These are phyloP conservation scores for Backusella circina DNA, from an alignment of 192 early-diverging fungal genomes.

Conservation along the genomic window DNA sequence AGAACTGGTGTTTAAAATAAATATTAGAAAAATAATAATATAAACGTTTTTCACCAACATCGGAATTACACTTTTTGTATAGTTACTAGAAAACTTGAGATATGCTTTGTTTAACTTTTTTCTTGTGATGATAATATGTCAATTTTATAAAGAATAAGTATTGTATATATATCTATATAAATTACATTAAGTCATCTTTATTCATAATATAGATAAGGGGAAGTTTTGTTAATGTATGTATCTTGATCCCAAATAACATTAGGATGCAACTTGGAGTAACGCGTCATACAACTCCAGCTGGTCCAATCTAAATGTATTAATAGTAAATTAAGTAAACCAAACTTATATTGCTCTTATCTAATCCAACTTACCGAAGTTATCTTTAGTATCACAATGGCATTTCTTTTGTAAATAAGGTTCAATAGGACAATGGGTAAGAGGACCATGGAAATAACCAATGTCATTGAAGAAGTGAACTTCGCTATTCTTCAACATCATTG, in stretches of 20 bases:
- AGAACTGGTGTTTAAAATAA: neutral
- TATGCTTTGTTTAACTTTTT: neutral
- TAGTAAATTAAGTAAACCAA: neutral
- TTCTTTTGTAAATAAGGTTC: conserved; percentile 7
- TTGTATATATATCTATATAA: neutral
- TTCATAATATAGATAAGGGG: neutral
- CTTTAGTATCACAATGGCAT: conserved; percentile 17
- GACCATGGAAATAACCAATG: conserved; percentile 28
- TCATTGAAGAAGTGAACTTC: conserved; percentile 37
- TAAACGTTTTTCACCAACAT: neutral
- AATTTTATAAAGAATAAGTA: neutral
- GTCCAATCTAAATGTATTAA: conserved; percentile 10
- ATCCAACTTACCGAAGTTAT: conserved; percentile 31
- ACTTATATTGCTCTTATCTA: neutral
- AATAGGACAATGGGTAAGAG: conserved; percentile 27
- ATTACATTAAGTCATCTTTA: neutral
- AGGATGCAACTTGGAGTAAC: neutral
- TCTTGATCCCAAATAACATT: conserved; percentile 14
- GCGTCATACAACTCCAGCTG: conserved; percentile 13
- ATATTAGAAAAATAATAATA: neutral
- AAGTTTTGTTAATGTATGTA: conserved; percentile 1
- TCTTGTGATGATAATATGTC: too few species aligned
- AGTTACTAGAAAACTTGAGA: neutral
- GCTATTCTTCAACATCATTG: conserved; percentile 14
- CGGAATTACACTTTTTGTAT: neutral